Base-by-base conservation (phyloP, 352 stramenopile genomes). In the Aphanomyces euteiches region DNA sequence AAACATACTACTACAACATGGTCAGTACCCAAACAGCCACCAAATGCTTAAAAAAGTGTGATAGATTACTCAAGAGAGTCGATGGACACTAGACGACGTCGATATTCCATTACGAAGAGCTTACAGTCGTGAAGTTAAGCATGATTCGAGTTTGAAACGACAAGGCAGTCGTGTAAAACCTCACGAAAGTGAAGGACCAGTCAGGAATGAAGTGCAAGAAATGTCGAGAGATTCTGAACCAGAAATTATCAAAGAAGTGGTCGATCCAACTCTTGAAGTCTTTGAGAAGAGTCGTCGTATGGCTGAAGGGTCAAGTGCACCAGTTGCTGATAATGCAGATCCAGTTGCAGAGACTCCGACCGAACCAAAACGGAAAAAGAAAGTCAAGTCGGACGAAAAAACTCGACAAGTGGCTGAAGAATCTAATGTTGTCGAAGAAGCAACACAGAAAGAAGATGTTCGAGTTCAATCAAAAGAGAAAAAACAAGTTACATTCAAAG, bases 1-100 rank as follows among this genome's bases (percentile, higher is more conserved):
- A 70, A 70, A 36, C 39, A 7, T 70, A 70, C 34, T 70, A 61
- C 38, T 70, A 61, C 39, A 70, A 70, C 15, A 13, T 50, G 48
- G 64, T 70, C 10, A 17, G 64, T 47, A 7, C 41, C 28, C 28
- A 28, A 28, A 28, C 28, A 28, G 28, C 2, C 28, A 28, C 43
- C 17, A 4, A 15, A 28, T 19, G 17, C 21, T 28, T 8, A n/a
- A 65, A 65, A 50, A 13, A 10, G 5, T 6, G 6, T 19, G 34
- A n/a, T 67, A 7, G 60, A 50, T 50, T n/a, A 50, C 43, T 2
- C 10, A n/a, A 12, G 43, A 50, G 17, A 50, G 43, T n/a, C 10
- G 17, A 50, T 50, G 43, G 43, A 50, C 43, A n/a, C 2, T 50
- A n/a, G 43, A 50, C 43, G 43, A 50, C 43, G 10, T n/a, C 10